These are phyloP conservation scores for Sisymbrium altissimum DNA, from an alignment of 345 rosid species.

Conservation along the genomic window DNA sequence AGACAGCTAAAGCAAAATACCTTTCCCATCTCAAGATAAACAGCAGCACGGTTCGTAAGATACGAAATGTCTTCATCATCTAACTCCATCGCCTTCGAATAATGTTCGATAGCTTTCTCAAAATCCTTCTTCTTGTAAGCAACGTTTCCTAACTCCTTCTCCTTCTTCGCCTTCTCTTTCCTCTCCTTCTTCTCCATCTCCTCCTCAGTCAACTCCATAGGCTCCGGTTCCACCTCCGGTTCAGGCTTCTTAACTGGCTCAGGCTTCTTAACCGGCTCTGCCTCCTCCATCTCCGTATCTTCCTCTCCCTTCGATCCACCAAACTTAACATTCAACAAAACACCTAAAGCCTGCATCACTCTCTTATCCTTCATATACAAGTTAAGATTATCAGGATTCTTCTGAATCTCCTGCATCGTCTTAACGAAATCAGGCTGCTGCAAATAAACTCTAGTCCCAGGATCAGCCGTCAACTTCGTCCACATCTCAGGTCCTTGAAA, in stretches of 20 bases:
- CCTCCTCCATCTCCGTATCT: constrained; percentile 47
- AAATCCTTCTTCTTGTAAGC: constrained; percentile 95
- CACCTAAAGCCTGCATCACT: constrained; percentile 94
- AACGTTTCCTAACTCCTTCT: constrained; percentile 81
- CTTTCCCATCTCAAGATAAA: constrained; percentile 86
- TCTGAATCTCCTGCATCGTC: constrained; percentile 92
- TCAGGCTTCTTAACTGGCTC: constrained; percentile 21
- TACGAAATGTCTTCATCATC: constrained; percentile 88
- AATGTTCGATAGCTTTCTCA: constrained; percentile 73
- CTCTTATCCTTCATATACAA: constrained; percentile 82
- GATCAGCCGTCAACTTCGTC: constrained; percentile 91
- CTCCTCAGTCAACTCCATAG: constrained; percentile 34
- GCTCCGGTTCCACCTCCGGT: constrained; percentile 19
- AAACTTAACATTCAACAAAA: constrained; percentile 70
- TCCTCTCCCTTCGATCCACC: constrained; percentile 42
- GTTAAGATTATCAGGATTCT: constrained; percentile 68
- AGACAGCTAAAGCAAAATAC: constrained; percentile 32
- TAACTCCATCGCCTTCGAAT: constrained; percentile 75
- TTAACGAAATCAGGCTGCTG: constrained; percentile 80
- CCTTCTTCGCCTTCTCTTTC: constrained; percentile 45
- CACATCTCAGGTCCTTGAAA: constrained; percentile 92
- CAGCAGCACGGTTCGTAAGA: constrained; percentile 81
- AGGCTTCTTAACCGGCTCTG: constrained; percentile 3
- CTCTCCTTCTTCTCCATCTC: constrained; percentile 38
- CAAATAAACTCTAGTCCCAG: constrained; percentile 58